Conservation (phyloP, 176 grass and related monocot species). For the Rhynchospora tenuis region DNA sequence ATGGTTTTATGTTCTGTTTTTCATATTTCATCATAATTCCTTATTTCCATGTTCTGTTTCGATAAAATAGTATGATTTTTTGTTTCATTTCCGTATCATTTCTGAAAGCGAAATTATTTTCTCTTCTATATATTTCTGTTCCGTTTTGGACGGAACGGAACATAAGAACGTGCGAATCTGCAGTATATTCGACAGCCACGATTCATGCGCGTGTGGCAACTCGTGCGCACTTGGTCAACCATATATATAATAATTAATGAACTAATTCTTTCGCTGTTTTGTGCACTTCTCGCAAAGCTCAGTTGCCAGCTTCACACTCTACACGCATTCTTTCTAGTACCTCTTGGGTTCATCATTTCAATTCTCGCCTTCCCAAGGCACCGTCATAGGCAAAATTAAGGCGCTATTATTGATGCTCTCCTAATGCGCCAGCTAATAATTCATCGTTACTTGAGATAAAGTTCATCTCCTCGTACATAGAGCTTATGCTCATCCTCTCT, state of each 20-base stretch:
- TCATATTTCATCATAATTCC: too few species aligned
- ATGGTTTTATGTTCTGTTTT: too few species aligned
- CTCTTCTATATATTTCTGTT: too few species aligned
- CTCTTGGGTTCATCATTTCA: not conserved
- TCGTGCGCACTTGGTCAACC: not conserved
- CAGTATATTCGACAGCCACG: too few species aligned
- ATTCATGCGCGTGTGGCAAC: not conserved
- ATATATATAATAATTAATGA: too few species aligned
- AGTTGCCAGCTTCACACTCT: not conserved
- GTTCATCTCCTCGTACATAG: not conserved
- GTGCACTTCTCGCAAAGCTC: not conserved
- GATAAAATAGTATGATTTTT: too few species aligned
- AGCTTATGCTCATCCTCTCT: not conserved
- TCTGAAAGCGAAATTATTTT: too few species aligned
- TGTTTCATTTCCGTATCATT: too few species aligned
- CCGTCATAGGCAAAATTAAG: not conserved
- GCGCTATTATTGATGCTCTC: constrained; percentile 4
- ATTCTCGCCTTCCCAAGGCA: not conserved
- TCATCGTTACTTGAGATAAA: not conserved
- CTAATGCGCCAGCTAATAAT: constrained; percentile 1
- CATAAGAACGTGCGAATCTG: too few species aligned
- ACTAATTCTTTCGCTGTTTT: too few species aligned
- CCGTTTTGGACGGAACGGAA: too few species aligned
- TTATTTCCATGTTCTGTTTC: too few species aligned
- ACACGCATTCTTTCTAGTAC: not conserved